Percentiles rank a stretch among this genome's conserved stretches.
phyloP scores from a whole-genome alignment of 441 rosid genomes.

The Lepidium campestre region DNA sequence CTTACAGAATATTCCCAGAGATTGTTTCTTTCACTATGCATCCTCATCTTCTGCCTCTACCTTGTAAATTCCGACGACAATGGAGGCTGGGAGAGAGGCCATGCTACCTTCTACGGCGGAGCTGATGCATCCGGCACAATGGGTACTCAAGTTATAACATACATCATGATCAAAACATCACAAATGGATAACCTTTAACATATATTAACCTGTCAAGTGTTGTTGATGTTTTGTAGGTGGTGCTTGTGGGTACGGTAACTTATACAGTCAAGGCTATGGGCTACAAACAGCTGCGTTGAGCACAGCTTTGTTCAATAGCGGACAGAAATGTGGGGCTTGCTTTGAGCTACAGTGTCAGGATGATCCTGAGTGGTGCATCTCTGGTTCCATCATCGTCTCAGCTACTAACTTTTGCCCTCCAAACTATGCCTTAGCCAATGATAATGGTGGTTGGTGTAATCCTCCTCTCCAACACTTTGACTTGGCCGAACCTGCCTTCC shows the following conservation, averaged over 20 bases:
- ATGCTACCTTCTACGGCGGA: constrained; percentile 31
- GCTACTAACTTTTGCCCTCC: constrained; percentile 72
- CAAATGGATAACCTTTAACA: background rate
- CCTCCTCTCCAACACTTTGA: constrained; percentile 30
- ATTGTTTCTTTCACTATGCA: constrained; percentile 15
- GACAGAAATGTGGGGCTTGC: constrained; percentile 62
- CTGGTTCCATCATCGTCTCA: constrained; percentile 51
- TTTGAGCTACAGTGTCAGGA: constrained; percentile 45
- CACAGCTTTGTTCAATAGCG: constrained; percentile 55
- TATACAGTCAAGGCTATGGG: constrained; percentile 63
- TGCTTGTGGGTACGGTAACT: constrained; percentile 69
- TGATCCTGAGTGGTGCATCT: constrained; percentile 63
- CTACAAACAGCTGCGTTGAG: constrained; percentile 62
- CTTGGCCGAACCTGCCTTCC: constrained; percentile 26
- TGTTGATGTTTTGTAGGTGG: constrained; percentile 41
- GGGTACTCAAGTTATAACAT: constrained; percentile 13
- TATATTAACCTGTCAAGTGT: background rate
- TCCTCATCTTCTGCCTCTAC: constrained; percentile 10
- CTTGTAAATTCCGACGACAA: constrained; percentile 4
- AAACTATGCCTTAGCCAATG: constrained; percentile 55
- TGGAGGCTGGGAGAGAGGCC: constrained; percentile 27
- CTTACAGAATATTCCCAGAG: constrained; percentile 1
- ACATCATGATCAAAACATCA: background rate
- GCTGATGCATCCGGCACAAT: constrained; percentile 31
- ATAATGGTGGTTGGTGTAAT: constrained; percentile 44